phyloP scores from a whole-genome alignment of 1,284 basidiomycete species.

The Cryptococcus wingfieldii region DNA sequence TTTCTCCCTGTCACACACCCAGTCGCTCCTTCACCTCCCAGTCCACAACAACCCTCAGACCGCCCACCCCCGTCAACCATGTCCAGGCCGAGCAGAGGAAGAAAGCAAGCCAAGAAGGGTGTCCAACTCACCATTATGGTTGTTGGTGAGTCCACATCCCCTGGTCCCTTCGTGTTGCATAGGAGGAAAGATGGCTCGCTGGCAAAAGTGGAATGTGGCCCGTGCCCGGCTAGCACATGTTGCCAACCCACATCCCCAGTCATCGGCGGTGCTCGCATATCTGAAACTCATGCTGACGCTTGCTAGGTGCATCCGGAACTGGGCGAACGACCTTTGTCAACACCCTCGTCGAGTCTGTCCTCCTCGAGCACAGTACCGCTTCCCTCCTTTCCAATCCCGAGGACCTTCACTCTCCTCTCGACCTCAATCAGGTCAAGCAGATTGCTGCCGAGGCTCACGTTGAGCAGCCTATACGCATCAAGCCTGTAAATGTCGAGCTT shows the following conservation, averaged over 20 bases:
- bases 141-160: constrained; percentile 59
- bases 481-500: constrained; percentile 92
- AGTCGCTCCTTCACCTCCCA: neutral
- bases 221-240: neutral
- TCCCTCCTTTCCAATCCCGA: constrained; percentile 48
- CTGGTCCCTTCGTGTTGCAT: neutral
- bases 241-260: neutral
- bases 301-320: constrained; percentile 79
- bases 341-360: constrained; percentile 91
- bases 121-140: constrained; percentile 95
- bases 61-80: constrained; percentile 16
- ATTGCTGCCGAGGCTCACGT: constrained; percentile 74
- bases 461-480: constrained; percentile 93
- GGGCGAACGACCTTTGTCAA: constrained; percentile 98
- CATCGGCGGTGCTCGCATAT: neutral
- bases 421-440: constrained; percentile 52
- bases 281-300: neutral
- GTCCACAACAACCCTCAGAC: neutral
- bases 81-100: constrained; percentile 71
- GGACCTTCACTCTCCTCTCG: constrained; percentile 74
- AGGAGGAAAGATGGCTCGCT: neutral
- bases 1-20: neutral
- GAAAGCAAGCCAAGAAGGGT: constrained; percentile 94
- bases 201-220: neutral
- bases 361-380: constrained; percentile 56